A percentile compares a stretch with the other conserved stretches of the same genome.
Conservation (phyloP, 2,329 filamentous ascomycete species). For the Cercospora brassicicola region DNA sequence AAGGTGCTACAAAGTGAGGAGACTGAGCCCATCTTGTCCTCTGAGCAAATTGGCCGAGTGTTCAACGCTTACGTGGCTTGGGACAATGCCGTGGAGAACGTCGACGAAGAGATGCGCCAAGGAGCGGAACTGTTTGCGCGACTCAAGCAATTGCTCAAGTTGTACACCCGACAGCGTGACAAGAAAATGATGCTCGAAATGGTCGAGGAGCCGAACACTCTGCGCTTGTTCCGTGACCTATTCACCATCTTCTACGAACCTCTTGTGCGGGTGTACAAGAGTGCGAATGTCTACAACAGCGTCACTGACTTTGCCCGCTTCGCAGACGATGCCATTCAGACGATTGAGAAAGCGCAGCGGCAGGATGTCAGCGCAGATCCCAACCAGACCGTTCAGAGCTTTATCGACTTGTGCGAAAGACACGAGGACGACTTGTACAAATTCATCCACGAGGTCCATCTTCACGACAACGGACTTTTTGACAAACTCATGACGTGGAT, state of each 20-base stretch:
- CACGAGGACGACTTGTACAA: slow-evolving; percentile 99
- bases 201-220: slow-evolving; percentile 93
- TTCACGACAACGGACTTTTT: slow-evolving; percentile 94
- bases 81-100: slow-evolving; percentile 88
- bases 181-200: slow-evolving; percentile 96
- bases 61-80: slow-evolving; percentile 97
- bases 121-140: slow-evolving; percentile 91
- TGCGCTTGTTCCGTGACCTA: slow-evolving; percentile 92
- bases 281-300: slow-evolving; percentile 94
- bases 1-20: slow-evolving; percentile 77
- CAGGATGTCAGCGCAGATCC: slow-evolving; percentile 90
- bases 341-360: slow-evolving; percentile 66
- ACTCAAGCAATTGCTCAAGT: slow-evolving; percentile 89
- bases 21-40: slow-evolving; percentile 67
- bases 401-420: slow-evolving; percentile 92
- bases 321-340: slow-evolving; percentile 86
- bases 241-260: slow-evolving; percentile 99
- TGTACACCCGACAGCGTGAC: slow-evolving; percentile 86
- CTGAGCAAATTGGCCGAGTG: slow-evolving; percentile 76
- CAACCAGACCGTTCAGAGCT: slow-evolving; percentile 96
- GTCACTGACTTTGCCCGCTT: slow-evolving; percentile 96
- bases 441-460: slow-evolving; percentile 96
- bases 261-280: slow-evolving; percentile 95
- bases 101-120: slow-evolving; percentile 83
- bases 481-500: slow-evolving; percentile 97